Percentiles rank a stretch among this genome's conserved stretches.
phyloP scores from a whole-genome alignment of 75 land plant species.

The Cryptomeria japonica region DNA sequence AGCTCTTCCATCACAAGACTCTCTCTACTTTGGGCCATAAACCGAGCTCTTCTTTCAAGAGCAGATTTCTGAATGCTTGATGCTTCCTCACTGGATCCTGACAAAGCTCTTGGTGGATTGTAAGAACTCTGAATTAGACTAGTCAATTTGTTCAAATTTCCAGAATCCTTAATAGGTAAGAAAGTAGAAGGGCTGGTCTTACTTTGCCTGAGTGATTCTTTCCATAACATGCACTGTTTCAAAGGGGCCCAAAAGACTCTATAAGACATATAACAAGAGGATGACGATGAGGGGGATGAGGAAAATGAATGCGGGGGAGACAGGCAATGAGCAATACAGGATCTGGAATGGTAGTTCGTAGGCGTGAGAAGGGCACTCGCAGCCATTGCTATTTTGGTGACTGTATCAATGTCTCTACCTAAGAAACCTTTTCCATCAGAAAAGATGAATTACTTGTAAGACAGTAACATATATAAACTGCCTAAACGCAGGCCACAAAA shows the following conservation, averaged over 20 bases:
- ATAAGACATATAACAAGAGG: background rate
- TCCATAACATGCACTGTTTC: background rate
- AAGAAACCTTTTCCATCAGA: background rate
- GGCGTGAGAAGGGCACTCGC: background rate
- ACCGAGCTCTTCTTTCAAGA: background rate
- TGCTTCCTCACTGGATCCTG: constrained; percentile 15
- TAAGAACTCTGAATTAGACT: background rate
- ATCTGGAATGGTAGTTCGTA: background rate
- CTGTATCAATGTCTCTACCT: background rate
- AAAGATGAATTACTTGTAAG: background rate
- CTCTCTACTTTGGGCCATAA: background rate
- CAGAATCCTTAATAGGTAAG: background rate
- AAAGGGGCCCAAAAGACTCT: background rate
- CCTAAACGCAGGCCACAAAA: background rate
- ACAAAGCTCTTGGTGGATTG: constrained; percentile 7
- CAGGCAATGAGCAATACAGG: background rate
- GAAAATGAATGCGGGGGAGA: background rate
- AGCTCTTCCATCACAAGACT: constrained; percentile 10
- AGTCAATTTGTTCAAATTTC: background rate
- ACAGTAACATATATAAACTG: background rate
- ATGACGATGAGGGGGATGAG: background rate
- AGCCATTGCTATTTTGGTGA: background rate
- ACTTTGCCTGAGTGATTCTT: background rate
- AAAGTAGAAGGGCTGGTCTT: background rate
- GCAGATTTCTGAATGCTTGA: background rate